Evolutionary conservation across 495 filamentous ascomycete genomes (phyloP).

Genomic region (Rostrohypoxylon terebratum): DNA sequence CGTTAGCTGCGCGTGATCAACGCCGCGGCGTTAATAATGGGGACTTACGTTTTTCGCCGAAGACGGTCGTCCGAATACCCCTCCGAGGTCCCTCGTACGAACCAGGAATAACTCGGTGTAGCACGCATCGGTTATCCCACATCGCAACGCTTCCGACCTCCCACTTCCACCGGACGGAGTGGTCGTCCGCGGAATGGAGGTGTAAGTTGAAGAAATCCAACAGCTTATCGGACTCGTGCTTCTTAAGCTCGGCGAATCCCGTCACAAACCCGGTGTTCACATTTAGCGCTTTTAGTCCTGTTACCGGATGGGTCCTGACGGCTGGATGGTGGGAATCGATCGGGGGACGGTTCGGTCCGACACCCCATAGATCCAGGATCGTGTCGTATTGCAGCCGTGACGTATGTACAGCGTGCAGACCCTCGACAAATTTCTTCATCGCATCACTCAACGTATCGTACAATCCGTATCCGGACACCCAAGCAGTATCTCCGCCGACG

Average conservation of each 20-base stretch:
- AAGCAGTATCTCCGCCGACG: constrained; percentile 67
- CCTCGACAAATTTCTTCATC: constrained; percentile 61
- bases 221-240: constrained; percentile 64
- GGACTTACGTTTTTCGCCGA: constrained; percentile 65
- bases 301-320: constrained; percentile 67
- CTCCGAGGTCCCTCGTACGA: constrained; percentile 60
- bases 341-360: constrained; percentile 61
- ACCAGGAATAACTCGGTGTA: constrained; percentile 66
- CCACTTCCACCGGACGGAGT: constrained; percentile 67
- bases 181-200: constrained; percentile 66
- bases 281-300: constrained; percentile 63
- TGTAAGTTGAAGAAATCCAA: constrained; percentile 64
- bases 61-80: constrained; percentile 66
- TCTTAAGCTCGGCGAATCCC: constrained; percentile 67
- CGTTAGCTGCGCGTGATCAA: background rate
- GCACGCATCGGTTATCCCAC: constrained; percentile 65
- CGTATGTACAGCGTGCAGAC: constrained; percentile 64
- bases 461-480: constrained; percentile 64
- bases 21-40: background rate
- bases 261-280: constrained; percentile 64
- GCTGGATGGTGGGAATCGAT: constrained; percentile 67
- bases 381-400: constrained; percentile 62
- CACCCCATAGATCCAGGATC: constrained; percentile 61
- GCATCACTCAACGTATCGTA: constrained; percentile 63
- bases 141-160: constrained; percentile 65